Percentiles rank a stretch among this genome's conserved stretches.
Conservation (phyloP, 1,139 yeast species). For the Candida tropicalis region DNA sequence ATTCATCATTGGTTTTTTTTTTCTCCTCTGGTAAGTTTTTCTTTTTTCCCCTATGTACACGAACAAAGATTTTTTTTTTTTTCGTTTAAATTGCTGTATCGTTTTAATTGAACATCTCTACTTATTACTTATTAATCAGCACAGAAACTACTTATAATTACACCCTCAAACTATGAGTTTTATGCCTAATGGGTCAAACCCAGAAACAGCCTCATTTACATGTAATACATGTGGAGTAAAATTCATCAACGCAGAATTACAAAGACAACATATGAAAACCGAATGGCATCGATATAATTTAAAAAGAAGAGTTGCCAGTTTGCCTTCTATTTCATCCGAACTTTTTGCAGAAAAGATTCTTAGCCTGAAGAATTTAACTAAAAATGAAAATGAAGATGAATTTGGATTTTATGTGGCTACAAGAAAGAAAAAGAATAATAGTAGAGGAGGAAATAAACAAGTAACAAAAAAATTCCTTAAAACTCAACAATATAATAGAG, state of each 20-base stretch:
- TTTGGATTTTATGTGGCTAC: conserved; percentile 57
- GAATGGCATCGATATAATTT: conserved; percentile 96
- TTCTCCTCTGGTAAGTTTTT: neutral
- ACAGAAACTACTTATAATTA: too few relatives aligned
- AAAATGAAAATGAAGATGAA: conserved; percentile 58
- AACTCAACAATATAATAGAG: conserved; percentile 16
- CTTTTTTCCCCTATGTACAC: neutral
- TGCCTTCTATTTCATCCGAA: conserved; percentile 80
- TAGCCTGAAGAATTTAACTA: conserved; percentile 22
- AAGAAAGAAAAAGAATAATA: conserved; percentile 24
- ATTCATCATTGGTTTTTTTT: neutral
- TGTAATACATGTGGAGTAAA: conserved; percentile 87
- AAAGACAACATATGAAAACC: conserved; percentile 90
- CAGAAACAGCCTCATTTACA: conserved; percentile 52
- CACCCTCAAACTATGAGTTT: conserved; percentile 21
- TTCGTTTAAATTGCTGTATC: neutral
- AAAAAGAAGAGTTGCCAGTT: conserved; percentile 85
- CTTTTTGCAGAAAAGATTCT: conserved; percentile 77
- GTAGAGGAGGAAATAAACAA: conserved; percentile 21
- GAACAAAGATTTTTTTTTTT: neutral
- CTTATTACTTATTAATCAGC: too few relatives aligned
- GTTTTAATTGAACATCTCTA: neutral
- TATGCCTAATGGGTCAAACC: conserved; percentile 38
- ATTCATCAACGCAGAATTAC: conserved; percentile 77
- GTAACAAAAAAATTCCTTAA: conserved; percentile 24